Evolutionary conservation across 1,284 basidiomycete species (phyloP), one percentile per base, ranked within the genome.

Genomic region (Exobasidium rhododendri): DNA sequence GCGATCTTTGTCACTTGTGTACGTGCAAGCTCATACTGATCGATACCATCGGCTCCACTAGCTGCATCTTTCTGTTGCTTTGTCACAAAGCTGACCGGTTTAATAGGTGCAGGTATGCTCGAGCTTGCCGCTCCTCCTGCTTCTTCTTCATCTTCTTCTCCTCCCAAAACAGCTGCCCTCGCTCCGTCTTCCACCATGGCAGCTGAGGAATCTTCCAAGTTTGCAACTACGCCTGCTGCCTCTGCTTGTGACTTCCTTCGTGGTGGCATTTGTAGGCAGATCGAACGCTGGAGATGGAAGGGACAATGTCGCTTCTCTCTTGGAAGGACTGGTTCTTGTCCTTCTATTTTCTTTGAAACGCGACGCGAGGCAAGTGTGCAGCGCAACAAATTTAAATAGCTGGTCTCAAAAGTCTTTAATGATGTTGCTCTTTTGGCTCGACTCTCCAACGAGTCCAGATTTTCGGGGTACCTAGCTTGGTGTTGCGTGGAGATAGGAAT

Each of bases 11-110:
- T 53, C 17, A 67, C 56, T 1, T 63, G 64, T 4, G 66, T 59
- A 40, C 61, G 59, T 17, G 66, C 63, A 31, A 65, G 50, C 26
- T 65, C 63, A 30, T 56, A 67, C 50, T 61, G 59, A 53, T 65
- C 66, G 17, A 65, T 56, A n/a, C 66, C 52, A 55, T 55, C 52
- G 22, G 52, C n/a, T 35, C 52, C 52, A 4, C 24, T 22, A 26
- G 52, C 52, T 44, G 52, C 52, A 20, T 55, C 30, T 14, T 40
- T 22, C 28, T 55, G 52, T 44, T 55, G 52, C 22, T 55, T 55
- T 55, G 52, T 55, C 20, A 50, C 47, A 50, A 50, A 50, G 35
- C 35, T 40, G 10, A 40, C 35, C 7, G 35, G 35, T 17, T 40
- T 40, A 17, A 17, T 40, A 40, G 35, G 17, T 40, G 17, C 35